Evolutionary conservation across 2,329 filamentous ascomycete species (phyloP).

Genomic region (Fusarium xyrophilum): DNA sequence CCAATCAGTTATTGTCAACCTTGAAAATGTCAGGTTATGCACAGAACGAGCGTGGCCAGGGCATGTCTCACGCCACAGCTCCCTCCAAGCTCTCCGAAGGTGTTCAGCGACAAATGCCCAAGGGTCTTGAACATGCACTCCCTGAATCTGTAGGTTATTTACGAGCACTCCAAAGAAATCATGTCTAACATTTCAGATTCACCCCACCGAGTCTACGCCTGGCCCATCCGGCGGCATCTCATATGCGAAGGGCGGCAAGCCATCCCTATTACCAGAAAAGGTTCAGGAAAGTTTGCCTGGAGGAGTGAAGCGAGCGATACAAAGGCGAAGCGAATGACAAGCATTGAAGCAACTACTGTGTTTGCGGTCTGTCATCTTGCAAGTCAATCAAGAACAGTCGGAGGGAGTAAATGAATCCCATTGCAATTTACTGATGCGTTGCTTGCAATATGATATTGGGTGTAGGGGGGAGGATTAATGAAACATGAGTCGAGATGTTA

Average conservation of each 20-base stretch:
- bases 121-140: conserved; percentile 27
- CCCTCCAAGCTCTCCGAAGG: conserved; percentile 26
- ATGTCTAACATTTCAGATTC: conserved; percentile 19
- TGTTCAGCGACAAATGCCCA: conserved; percentile 28
- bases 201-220: conserved; percentile 28
- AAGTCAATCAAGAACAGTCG: fast-evolving
- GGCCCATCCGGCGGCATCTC: conserved; percentile 27
- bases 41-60: conserved; percentile 25
- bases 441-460: fast-evolving
- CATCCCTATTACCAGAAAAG: conserved; percentile 36
- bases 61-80: conserved; percentile 32
- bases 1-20: not conserved
- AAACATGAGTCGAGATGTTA: not conserved
- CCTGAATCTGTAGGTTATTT: conserved; percentile 28
- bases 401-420: not conserved
- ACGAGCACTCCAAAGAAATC: fast-evolving
- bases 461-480: not conserved
- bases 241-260: conserved; percentile 29
- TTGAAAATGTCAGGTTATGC: not conserved
- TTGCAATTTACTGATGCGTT: not conserved
- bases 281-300: conserved; percentile 37
- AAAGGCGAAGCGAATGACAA: conserved; percentile 3
- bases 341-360: not conserved
- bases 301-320: conserved; percentile 32
- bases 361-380: not conserved